Conservation (phyloP, 2,329 filamentous ascomycete genomes). For the Cladobotryum mycophilum region DNA sequence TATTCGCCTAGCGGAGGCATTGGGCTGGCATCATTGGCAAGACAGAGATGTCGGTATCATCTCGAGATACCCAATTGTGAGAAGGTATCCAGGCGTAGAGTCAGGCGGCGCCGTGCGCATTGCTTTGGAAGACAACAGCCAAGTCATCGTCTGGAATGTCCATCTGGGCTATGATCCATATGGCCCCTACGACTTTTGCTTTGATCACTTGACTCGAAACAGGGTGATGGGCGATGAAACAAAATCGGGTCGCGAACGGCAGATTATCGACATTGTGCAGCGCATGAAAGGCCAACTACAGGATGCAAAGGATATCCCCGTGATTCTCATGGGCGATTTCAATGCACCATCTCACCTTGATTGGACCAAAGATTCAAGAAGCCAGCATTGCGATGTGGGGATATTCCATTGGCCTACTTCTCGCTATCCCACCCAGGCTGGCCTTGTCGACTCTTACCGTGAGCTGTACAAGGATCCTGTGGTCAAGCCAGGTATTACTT, state of each 20-base stretch:
- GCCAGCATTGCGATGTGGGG: conserved; percentile 31
- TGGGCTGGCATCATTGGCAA: conserved; percentile 34
- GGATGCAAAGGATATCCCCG: conserved; percentile 26
- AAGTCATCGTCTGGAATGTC: conserved; percentile 30
- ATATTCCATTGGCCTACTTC: conserved; percentile 35
- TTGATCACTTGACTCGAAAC: conserved; percentile 26
- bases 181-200: conserved; percentile 39
- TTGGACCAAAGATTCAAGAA: conserved; percentile 27
- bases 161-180: conserved; percentile 35
- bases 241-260: conserved; percentile 30
- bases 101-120: conserved; percentile 27
- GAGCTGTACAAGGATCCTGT: conserved; percentile 30
- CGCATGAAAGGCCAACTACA: conserved; percentile 27
- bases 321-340: conserved; percentile 35
- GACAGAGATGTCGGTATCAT: conserved; percentile 28
- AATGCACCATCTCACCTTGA: conserved; percentile 40
- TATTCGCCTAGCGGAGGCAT: conserved; percentile 27
- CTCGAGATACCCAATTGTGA: conserved; percentile 33
- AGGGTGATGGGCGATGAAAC: conserved; percentile 28
- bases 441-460: conserved; percentile 35
- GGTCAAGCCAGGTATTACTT: conserved; percentile 29
- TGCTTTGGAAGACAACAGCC: conserved; percentile 25
- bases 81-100: conserved; percentile 20
- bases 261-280: conserved; percentile 29
- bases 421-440: conserved; percentile 25